phyloP scores from a whole-genome alignment of 1,284 basidiomycete genomes.

The Cystobasidium pallidum region DNA sequence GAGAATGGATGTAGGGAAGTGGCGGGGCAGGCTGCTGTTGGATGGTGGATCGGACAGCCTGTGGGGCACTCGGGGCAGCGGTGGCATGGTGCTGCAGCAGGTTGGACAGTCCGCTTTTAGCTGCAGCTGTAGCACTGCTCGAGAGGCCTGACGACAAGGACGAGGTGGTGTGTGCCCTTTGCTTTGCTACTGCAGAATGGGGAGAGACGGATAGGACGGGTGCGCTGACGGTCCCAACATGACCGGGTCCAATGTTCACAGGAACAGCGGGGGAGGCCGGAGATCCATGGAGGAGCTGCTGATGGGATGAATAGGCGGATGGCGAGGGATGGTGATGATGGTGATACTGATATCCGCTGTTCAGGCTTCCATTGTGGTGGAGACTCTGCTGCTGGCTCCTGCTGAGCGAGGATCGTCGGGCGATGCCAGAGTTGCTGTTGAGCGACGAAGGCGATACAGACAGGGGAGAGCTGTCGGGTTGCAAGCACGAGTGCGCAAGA shows the following conservation, averaged over 20 bases:
- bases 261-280: neutral
- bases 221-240: neutral
- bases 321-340: neutral
- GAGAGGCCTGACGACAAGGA: neutral
- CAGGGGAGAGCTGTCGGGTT: conserved; percentile 1
- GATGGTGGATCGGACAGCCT: neutral
- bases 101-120: conserved; percentile 6
- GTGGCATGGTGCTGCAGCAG: conserved; percentile 4
- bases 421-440: conserved; percentile 10
- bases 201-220: conserved; percentile 19
- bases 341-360: neutral
- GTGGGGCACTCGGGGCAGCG: neutral
- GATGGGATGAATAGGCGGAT: neutral
- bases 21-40: neutral
- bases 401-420: neutral
- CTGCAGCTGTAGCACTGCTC: neutral
- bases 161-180: neutral
- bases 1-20: conserved; percentile 38
- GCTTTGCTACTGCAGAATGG: neutral
- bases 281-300: too few species aligned
- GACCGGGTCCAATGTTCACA: conserved; percentile 8
- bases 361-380: neutral
- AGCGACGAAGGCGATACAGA: conserved; percentile 4
- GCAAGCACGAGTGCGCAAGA: conserved; percentile 26
- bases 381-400: neutral